A percentile compares a stretch with the other conserved stretches of the same genome.
Evolutionary conservation across 1,139 yeast genomes (phyloP).

Genomic region (Pichia inconspicua): DNA sequence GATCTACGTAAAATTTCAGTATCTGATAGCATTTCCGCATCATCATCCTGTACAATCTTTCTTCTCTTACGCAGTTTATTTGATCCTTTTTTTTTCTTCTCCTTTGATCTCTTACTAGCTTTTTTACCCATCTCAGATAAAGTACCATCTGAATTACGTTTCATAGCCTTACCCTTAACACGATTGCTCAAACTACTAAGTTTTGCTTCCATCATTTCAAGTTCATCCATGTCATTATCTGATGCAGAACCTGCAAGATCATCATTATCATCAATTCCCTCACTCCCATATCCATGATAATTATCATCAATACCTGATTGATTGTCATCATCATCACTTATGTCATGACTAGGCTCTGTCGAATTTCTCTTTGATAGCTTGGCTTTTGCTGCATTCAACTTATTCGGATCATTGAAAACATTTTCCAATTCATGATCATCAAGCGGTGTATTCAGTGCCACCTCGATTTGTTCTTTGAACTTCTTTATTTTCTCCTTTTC

Average conservation of each 20-base stretch:
- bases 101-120: slow-evolving; percentile 9
- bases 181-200: slow-evolving; percentile 12
- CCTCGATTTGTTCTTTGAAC: slow-evolving; percentile 13
- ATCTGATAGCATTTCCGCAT: slow-evolving; percentile 9
- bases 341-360: not conserved
- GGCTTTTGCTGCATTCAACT: not conserved
- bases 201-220: slow-evolving; percentile 23
- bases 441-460: slow-evolving; percentile 18
- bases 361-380: slow-evolving; percentile 2
- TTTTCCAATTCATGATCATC: slow-evolving; percentile 19
- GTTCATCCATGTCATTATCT: slow-evolving; percentile 16
- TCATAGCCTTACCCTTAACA: slow-evolving; percentile 21
- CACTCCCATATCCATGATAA: slow-evolving; percentile 9
- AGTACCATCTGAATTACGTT: slow-evolving; percentile 13
- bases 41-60: slow-evolving; percentile 11
- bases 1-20: slow-evolving; percentile 9
- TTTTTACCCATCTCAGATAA: slow-evolving; percentile 6
- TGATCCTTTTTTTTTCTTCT: slow-evolving; percentile 9
- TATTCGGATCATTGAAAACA: slow-evolving; percentile 14
- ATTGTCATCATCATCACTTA: not conserved
- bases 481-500: slow-evolving; percentile 9
- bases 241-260: slow-evolving; percentile 16
- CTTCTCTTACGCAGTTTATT: slow-evolving; percentile 9
- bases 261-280: slow-evolving; percentile 10
- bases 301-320: slow-evolving; percentile 3